Evolutionary conservation across 2,329 filamentous ascomycete genomes (phyloP).

Genomic region (Exophiala aquamarina): DNA sequence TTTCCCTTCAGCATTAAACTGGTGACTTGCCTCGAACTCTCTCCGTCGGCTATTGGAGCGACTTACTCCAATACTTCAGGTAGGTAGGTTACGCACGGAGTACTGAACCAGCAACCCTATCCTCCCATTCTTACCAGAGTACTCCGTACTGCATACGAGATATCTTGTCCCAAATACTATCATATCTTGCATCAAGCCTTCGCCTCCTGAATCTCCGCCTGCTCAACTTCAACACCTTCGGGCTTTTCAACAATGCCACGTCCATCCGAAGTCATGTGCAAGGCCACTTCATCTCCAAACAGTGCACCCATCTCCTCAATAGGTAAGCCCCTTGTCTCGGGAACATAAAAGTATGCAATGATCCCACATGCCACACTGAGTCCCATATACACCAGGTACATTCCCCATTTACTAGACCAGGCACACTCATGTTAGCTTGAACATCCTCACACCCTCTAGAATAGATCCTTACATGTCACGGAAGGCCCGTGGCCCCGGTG

Average conservation of each 20-base stretch:
- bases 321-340: constrained; percentile 35
- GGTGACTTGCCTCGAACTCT: too few relatives aligned
- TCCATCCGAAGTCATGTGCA: constrained; percentile 16
- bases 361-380: constrained; percentile 10
- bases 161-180: too few relatives aligned
- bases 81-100: too few relatives aligned
- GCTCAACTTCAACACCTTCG: constrained; percentile 3
- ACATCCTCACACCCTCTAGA: background rate
- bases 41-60: too few relatives aligned
- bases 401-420: constrained; percentile 10
- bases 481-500: constrained; percentile 13
- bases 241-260: constrained; percentile 14
- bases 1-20: too few relatives aligned
- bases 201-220: constrained; percentile 1
- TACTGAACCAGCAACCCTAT: too few relatives aligned
- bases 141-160: too few relatives aligned
- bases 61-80: too few relatives aligned
- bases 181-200: background rate
- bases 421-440: background rate
- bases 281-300: constrained; percentile 27
- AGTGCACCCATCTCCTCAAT: constrained; percentile 39
- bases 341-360: constrained; percentile 16
- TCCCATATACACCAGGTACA: constrained; percentile 30
- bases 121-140: too few relatives aligned
- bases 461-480: constrained; percentile 14